These are phyloP conservation scores for Babesia sp. DNA, from an alignment of 169 alveolate genomes.

Conservation along the genomic window DNA sequence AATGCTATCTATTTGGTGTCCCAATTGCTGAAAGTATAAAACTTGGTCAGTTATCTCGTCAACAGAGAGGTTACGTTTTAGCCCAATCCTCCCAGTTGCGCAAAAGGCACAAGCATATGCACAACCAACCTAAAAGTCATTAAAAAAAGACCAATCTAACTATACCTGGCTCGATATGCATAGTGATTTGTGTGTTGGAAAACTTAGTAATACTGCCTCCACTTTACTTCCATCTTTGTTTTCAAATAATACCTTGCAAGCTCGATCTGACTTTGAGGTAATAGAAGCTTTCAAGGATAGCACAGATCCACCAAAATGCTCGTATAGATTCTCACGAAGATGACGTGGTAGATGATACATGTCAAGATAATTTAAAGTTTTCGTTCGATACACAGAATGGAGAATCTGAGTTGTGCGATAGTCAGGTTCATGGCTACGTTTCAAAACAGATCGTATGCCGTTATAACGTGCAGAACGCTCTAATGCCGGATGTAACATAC, in stretches of 20 bases:
- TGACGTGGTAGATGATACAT: constrained; percentile 76
- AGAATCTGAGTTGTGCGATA: constrained; percentile 71
- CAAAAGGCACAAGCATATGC: constrained; percentile 83
- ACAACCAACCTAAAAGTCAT: constrained; percentile 76
- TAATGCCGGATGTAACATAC: constrained; percentile 23
- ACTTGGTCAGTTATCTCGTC: constrained; percentile 87
- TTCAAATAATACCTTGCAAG: constrained; percentile 78
- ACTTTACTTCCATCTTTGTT: constrained; percentile 78
- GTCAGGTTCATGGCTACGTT: constrained; percentile 45
- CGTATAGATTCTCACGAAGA: constrained; percentile 66
- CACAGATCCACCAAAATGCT: constrained; percentile 57
- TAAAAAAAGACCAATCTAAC: background rate
- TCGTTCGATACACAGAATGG: constrained; percentile 71
- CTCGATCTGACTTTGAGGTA: constrained; percentile 73
- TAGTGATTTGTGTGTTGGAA: constrained; percentile 80
- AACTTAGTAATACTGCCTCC: constrained; percentile 81
- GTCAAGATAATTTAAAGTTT: constrained; percentile 49
- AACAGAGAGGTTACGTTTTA: constrained; percentile 80
- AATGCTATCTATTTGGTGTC: constrained; percentile 75
- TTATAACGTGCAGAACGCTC: constrained; percentile 57
- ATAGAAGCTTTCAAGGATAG: constrained; percentile 68
- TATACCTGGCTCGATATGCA: constrained; percentile 83
- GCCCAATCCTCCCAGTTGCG: constrained; percentile 86
- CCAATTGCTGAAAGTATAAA: constrained; percentile 76
- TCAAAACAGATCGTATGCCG: constrained; percentile 17